phyloP scores from a whole-genome alignment of 2,329 filamentous ascomycete genomes.

The Penicillium sp. region DNA sequence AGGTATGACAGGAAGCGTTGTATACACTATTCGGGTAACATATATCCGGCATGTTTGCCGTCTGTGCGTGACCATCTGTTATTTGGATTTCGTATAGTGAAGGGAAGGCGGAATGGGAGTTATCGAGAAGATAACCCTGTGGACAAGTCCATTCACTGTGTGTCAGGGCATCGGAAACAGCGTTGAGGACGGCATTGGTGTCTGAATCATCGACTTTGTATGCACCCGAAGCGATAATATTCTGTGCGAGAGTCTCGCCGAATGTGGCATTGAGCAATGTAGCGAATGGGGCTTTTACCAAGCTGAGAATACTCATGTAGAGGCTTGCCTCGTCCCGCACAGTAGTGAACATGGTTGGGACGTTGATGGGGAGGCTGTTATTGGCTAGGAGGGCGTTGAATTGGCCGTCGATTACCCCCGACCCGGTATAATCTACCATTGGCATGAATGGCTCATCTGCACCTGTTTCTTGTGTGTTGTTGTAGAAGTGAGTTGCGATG shows the following conservation, averaged over 20 bases:
- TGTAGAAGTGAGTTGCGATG: conserved; percentile 19
- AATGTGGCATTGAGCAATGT: conserved; percentile 18
- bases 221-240: conserved; percentile 14
- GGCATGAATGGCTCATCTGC: conserved; percentile 28
- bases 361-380: conserved; percentile 24
- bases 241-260: conserved; percentile 15
- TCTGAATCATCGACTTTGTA: conserved; percentile 18
- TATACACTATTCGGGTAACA: conserved; percentile 27
- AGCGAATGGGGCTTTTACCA: conserved; percentile 12
- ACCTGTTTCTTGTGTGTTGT: conserved; percentile 18
- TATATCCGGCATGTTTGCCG: conserved; percentile 16
- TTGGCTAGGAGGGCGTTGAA: conserved; percentile 26
- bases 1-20: conserved; percentile 31
- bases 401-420: conserved; percentile 30
- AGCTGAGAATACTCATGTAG: conserved; percentile 17
- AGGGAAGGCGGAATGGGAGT: conserved; percentile 11
- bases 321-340: conserved; percentile 28
- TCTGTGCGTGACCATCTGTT: conserved; percentile 26
- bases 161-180: conserved; percentile 10
- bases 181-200: conserved; percentile 21
- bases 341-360: conserved; percentile 32
- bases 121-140: conserved; percentile 8
- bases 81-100: conserved; percentile 25
- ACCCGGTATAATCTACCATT: conserved; percentile 27
- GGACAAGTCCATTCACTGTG: conserved; percentile 15